Base-by-base conservation (phyloP, 208 protist genomes). In the Leishmania braziliensis region DNA sequence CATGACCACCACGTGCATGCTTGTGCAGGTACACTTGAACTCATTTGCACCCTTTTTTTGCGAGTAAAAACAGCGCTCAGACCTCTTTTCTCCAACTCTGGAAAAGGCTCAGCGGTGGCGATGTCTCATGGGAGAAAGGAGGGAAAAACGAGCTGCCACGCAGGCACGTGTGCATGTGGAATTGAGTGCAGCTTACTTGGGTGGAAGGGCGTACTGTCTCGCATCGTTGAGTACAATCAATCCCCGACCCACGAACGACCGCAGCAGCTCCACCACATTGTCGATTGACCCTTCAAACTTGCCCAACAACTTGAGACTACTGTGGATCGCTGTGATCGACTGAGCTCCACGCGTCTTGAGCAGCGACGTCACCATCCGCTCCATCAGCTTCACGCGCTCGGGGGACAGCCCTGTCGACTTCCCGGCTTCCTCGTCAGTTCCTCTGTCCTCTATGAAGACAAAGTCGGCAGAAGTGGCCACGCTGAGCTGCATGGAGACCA, bases 301-400 rank as follows among this genome's bases (percentile, higher is more conserved):
- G 23, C 84, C 90, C 74, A 97, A 88, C 86, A 95, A 87, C 78
- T 95, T 96, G 84, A 97, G 84, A 81, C 93, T 96, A 85, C 92
- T 96, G 78, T 94, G 89, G 29, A 97, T 95, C 60, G 95, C 92
- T 26, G 84, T 89, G 10, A 83, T 80, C 36, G 92, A 82, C 74
- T 94, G 90, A 36, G 92, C 66, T 1, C 83, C 88, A 18, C 87
- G 66, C 3, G 88, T 88, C 80, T 92, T 92, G 53, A 97, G 88
- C 80, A 96, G 90, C 39, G 94, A 89, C 43, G 80, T 92, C 75
- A 92, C 80, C 88, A 95, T 94, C 43, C 84, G 84, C 75, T 91
- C 75, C 50, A 95, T 80, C 69, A 95, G 78, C 56, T 90, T 90
- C 51, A 97, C 71, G 76, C 94, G 82, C 76, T 97, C 92, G n/a